phyloP scores from a whole-genome alignment of 2,329 filamentous ascomycete genomes.

The Akanthomyces dipterigenus region DNA sequence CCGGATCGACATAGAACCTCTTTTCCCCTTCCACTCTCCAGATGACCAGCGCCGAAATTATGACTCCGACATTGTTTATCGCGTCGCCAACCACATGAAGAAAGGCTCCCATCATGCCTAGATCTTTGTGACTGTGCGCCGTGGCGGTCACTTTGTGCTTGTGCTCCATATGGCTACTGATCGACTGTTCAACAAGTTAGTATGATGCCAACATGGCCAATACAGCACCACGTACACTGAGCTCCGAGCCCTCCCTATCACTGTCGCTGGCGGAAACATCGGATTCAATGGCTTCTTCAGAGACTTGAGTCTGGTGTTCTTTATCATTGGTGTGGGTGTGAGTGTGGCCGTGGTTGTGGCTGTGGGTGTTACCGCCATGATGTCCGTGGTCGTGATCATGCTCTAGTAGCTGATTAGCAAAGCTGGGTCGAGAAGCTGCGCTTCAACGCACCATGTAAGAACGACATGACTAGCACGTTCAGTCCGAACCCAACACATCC shows the following conservation, averaged over 20 bases:
- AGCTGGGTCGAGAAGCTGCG: too few relatives aligned
- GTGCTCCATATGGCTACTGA: slow-evolving; percentile 39
- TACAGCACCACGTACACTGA: not conserved
- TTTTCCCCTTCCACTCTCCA: slow-evolving; percentile 53
- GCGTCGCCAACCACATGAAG: slow-evolving; percentile 67
- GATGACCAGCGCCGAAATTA: slow-evolving; percentile 61
- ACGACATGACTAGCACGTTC: slow-evolving; percentile 59
- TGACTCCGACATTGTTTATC: slow-evolving; percentile 70
- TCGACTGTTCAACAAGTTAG: slow-evolving; percentile 4
- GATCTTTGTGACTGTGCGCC: slow-evolving; percentile 41
- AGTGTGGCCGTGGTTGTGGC: slow-evolving; percentile 15
- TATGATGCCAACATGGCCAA: not conserved
- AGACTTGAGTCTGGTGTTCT: not conserved
- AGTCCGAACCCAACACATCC: slow-evolving; percentile 60
- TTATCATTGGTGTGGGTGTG: slow-evolving; percentile 9
- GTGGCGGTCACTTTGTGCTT: slow-evolving; percentile 33
- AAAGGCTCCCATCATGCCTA: slow-evolving; percentile 66
- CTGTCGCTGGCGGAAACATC: not conserved
- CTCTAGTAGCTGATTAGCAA: slow-evolving; percentile 12
- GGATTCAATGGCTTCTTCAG: slow-evolving; percentile 4
- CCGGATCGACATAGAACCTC: slow-evolving; percentile 67
- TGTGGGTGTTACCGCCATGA: slow-evolving; percentile 3
- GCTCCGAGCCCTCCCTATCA: not conserved
- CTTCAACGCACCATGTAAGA: slow-evolving; percentile 55
- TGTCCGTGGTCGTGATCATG: slow-evolving; percentile 18